Base-by-base conservation (phyloP, 768 basidiomycete genomes). In the Termitomyces sp. region DNA sequence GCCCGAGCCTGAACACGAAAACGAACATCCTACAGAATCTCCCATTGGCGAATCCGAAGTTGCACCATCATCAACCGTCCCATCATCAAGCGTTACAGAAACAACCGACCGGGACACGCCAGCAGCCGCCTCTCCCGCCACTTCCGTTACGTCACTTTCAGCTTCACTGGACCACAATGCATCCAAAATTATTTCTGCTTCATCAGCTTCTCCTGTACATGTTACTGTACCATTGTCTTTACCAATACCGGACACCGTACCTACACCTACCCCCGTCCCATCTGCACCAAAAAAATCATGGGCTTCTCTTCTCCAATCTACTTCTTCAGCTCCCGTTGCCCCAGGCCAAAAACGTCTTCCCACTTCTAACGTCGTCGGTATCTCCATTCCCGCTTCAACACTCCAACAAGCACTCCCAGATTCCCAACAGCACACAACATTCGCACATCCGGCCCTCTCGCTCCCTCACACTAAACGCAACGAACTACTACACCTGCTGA, bases 351-450 rank as follows among this genome's bases (percentile, higher is more conserved):
- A 73, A 49, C 64, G 70, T 23, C 81, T 90, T 15, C 89, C 88
- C 2, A 84, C 80, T 0, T 91, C 89, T 9, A 79, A 82, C 47
- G 78, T 90, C 46, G 79, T 89, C 12, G 89, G 89, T 4, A 79
- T 90, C 64, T 92, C 89, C 41, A 75, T 91, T 58, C 81, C 89
- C 2, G 87, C 81, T 9, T 67, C 76, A 5, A 36, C 69, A 4
- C 52, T 66, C 6, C 50, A 65, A 12, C 39, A 68, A 20, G 18
- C 39, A 7, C 15, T 3, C 27, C 31, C 52, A 16, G 23, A 44
- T 16, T 65, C 75, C 9, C 40, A 68, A 5, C 51, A 23, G 36
- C 48, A 38, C 25, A 49, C 68, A 7, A 53, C 67, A 6, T 48
- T 71, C 16, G 39, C 76, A 10, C 39, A 70, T 6, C 52, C 68